Base-by-base conservation (phyloP, 2,329 filamentous ascomycete species). In the Fusarium sp. region DNA sequence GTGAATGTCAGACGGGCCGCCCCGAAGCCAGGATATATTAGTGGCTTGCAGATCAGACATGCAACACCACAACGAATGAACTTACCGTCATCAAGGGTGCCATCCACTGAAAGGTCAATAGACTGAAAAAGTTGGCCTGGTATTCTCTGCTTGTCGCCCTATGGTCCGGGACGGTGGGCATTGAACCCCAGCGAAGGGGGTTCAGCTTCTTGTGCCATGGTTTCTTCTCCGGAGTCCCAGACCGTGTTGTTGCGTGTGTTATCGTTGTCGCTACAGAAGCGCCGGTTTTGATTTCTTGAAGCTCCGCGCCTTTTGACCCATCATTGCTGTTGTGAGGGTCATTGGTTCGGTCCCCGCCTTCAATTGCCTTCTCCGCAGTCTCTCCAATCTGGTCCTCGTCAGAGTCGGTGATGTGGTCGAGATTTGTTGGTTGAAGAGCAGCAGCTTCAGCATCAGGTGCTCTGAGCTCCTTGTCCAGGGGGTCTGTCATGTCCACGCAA, bases 81-180 rank as follows among this genome's bases (percentile, higher is more conserved):
- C 88, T 82, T 79, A 92, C 91, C 68, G 82, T 86, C 95, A 98
- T 98, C 59, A 98, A 78, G 2, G 94, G 91, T 1, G 90, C 90
- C 86, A 98, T 95, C 95, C 95, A 98, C 78, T 94, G 89, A 77
- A 97, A 98, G 5, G 91, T 92, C 23, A 97, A 78, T 60, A 86
- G 78, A 81, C 93, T 97, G 68, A 96, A 87, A 75, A 94, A 91
- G 3, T 87, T 83, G 6, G 95, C 95, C 5, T 83, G 85, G 77
- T 94, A 86, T 81, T 98, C 95, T 66, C 87, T 88, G 7, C 89
- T 94, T 1, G 85, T 78, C 7, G 72, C 74, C 60, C 84, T 84
- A 72, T 85, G 84, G 50, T 86, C 80, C 39, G 90, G 90, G 1
- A 91, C 82, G 0, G 86, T 82, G 2, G 89, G 88, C 3, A 85